Evolutionary conservation across 495 filamentous ascomycete genomes (phyloP), one percentile per base, ranked within the genome.

Genomic region (Daldinia childiae): DNA sequence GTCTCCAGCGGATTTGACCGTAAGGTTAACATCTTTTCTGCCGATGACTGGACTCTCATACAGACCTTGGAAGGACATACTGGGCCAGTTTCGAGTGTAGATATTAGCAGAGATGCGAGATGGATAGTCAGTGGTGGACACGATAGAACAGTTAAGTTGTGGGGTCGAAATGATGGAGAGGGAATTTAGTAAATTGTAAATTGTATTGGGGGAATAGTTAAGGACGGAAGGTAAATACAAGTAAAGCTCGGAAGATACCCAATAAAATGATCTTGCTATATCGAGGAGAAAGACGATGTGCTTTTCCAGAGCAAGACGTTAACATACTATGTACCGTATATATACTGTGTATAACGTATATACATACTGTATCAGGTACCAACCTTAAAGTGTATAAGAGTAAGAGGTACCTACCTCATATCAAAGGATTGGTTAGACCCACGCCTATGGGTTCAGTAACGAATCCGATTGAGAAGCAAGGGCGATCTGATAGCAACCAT

Each of bases 111-210:
- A 62, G 93, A 98, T 80, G 92, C 88, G 29, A 89, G 85, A 76
- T 99, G 94, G 92, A 95, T 99, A 80, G 91, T 92, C 1, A 97
- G 92, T 78, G 91, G 92, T 72, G 95, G 95, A 12, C 91, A 97
- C 77, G 95, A 99, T 80, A 87, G 93, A 15, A 98, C 95, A 1
- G 93, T 98, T 55, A 99, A 98, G 80, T 82, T 99, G 3, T 99
- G 95, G 95, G 94, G 93, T 2, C 87, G 92, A 67, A 94, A 97
- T 67, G 94, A 93, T 82, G 85, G 84, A 15, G 83, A 84, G 58
- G 79, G 81, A 32, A 64, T 86, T 57, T 86, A 39, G 36, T 27
- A 62, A 45, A 39, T 52, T n/a, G 36, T 27, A 62, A 45, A 39
- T 52, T n/a, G 9, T 11, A 24, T 11, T 21, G 24, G 17, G 43